These are phyloP conservation scores for Boletus reticulatus DNA, from an alignment of 768 basidiomycete genomes.

Conservation along the genomic window DNA sequence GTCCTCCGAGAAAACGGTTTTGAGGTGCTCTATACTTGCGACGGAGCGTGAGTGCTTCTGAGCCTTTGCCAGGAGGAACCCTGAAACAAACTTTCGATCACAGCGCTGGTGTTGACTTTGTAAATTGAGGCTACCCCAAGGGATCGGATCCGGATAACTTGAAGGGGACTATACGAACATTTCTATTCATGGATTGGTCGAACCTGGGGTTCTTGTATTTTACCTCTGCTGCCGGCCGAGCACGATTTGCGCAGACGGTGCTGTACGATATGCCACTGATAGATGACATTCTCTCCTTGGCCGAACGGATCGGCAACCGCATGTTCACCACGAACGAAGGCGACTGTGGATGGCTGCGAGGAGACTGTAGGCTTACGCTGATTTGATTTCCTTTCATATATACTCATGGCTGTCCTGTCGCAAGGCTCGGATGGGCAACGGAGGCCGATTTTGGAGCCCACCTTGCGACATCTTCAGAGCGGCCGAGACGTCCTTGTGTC, in stretches of 20 bases:
- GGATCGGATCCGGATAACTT: too few species aligned
- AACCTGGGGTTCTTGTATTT: constrained; percentile 35
- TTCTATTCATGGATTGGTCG: constrained; percentile 16
- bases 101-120: constrained; percentile 38
- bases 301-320: constrained; percentile 29
- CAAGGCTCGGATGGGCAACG: constrained; percentile 33
- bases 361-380: constrained; percentile 35
- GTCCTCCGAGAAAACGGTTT: constrained; percentile 39
- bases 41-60: constrained; percentile 36
- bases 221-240: constrained; percentile 28
- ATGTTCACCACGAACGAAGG: constrained; percentile 27
- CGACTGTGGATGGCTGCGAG: constrained; percentile 42
- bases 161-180: constrained; percentile 40
- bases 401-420: constrained; percentile 20
- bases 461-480: constrained; percentile 21
- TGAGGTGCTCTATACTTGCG: constrained; percentile 40
- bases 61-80: not conserved
- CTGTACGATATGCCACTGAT: constrained; percentile 30
- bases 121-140: constrained; percentile 37
- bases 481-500: constrained; percentile 18
- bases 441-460: constrained; percentile 33
- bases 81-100: not conserved
- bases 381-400: not conserved
- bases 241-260: constrained; percentile 30
- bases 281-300: constrained; percentile 27